These are phyloP conservation scores for Lagenaria siceraria DNA, from an alignment of 306 rosid species.

Conservation along the genomic window DNA sequence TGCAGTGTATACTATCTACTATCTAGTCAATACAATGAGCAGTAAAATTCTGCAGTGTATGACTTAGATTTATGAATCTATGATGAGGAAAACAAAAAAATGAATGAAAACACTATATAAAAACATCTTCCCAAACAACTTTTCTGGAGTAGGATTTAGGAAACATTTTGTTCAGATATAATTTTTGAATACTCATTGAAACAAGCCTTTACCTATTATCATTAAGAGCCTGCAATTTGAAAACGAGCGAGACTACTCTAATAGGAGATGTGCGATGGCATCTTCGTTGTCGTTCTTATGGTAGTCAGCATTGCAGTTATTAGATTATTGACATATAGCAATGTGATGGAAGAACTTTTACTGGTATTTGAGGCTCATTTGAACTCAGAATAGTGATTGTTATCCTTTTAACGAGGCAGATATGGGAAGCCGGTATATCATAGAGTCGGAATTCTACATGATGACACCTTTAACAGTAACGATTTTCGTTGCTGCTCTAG, in stretches of 20 bases:
- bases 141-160: not conserved
- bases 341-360: not conserved
- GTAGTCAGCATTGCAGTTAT: not conserved
- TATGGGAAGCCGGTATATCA: slow-evolving; percentile 37
- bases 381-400: not conserved
- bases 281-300: not conserved
- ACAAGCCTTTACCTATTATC: not conserved
- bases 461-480: slow-evolving; percentile 53
- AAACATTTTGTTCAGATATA: not conserved
- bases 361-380: not conserved
- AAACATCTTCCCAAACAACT: not conserved
- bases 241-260: not conserved
- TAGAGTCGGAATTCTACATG: slow-evolving; percentile 73
- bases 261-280: not conserved
- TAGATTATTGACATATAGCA: not conserved
- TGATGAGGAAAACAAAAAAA: not conserved
- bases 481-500: slow-evolving; percentile 47
- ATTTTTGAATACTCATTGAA: not conserved
- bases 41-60: too few species aligned
- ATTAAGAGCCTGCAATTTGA: not conserved
- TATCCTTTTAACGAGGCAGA: slow-evolving; percentile 31
- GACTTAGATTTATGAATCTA: too few species aligned
- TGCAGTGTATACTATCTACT: not conserved
- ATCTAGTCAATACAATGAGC: not conserved
- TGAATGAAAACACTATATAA: not conserved